These are phyloP conservation scores for Xanthoconium purpureum DNA, from an alignment of 768 basidiomycete species.

Conservation along the genomic window DNA sequence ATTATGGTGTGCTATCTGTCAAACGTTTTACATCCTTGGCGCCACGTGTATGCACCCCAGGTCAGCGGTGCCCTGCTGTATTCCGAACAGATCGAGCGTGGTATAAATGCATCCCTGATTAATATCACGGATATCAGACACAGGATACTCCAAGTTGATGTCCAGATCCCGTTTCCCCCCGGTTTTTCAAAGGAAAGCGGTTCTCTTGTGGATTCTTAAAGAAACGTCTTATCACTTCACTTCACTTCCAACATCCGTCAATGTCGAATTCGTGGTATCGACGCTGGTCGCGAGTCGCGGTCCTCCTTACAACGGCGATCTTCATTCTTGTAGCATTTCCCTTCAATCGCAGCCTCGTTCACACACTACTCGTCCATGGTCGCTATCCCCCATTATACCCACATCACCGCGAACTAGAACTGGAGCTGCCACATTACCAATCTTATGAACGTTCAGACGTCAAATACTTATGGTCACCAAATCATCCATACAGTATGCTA, in stretches of 20 bases:
- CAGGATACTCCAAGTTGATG: background rate
- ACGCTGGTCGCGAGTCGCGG: background rate
- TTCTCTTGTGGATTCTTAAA: background rate
- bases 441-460: slow-evolving; percentile 30
- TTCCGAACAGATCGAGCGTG: background rate
- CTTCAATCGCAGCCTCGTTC: slow-evolving; percentile 21
- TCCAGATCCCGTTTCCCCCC: background rate
- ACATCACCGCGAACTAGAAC: slow-evolving; percentile 36
- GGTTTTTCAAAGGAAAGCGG: background rate
- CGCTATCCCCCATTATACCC: slow-evolving; percentile 41
- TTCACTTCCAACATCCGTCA: background rate
- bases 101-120: background rate
- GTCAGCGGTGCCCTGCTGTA: background rate
- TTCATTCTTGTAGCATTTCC: slow-evolving; percentile 19
- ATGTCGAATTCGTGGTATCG: slow-evolving; percentile 5
- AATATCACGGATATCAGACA: background rate
- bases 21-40: background rate
- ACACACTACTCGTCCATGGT: slow-evolving; percentile 10
- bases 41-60: too few species aligned
- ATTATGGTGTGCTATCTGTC: background rate
- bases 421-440: slow-evolving; percentile 39
- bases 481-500: slow-evolving; percentile 34
- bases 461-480: slow-evolving; percentile 46
- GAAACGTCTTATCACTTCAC: background rate
- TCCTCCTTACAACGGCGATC: slow-evolving; percentile 6